Conservation (phyloP, 2,329 filamentous ascomycete genomes). For the Cryphonectria parasitica region DNA sequence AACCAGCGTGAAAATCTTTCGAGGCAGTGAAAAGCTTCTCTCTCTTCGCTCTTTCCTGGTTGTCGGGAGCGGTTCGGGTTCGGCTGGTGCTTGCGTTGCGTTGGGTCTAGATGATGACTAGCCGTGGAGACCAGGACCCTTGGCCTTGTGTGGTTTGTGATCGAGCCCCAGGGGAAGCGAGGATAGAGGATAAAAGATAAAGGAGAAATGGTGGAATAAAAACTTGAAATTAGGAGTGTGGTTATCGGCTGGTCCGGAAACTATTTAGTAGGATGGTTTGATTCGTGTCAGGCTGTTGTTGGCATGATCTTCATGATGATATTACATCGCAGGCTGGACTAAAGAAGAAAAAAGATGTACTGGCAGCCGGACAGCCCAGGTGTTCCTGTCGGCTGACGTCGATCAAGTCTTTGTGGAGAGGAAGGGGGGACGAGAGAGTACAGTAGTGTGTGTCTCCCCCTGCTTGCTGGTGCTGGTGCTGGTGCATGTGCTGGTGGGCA, state of each 20-base stretch:
- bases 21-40: not conserved
- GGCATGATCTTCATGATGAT: conserved; percentile 6
- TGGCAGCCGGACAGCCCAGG: conserved; percentile 8
- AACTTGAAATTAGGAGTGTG: not conserved
- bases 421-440: not conserved
- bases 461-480: not conserved
- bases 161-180: not conserved
- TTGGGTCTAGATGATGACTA: conserved; percentile 2
- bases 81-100: not conserved
- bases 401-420: conserved; percentile 10
- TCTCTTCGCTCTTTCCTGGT: not conserved
- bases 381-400: conserved; percentile 17
- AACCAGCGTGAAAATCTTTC: not conserved
- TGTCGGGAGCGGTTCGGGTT: conserved; percentile 1
- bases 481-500: not conserved
- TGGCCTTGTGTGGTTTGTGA: not conserved
- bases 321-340: not conserved
- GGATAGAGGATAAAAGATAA: not conserved
- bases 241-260: not conserved
- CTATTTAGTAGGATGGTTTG: not conserved
- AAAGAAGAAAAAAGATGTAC: not conserved
- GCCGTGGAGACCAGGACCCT: not conserved
- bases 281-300: not conserved
- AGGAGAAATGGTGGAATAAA: not conserved
- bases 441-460: not conserved